These are phyloP conservation scores for Lanmaoa rubissima DNA, from an alignment of 768 basidiomycete species.

Conservation along the genomic window DNA sequence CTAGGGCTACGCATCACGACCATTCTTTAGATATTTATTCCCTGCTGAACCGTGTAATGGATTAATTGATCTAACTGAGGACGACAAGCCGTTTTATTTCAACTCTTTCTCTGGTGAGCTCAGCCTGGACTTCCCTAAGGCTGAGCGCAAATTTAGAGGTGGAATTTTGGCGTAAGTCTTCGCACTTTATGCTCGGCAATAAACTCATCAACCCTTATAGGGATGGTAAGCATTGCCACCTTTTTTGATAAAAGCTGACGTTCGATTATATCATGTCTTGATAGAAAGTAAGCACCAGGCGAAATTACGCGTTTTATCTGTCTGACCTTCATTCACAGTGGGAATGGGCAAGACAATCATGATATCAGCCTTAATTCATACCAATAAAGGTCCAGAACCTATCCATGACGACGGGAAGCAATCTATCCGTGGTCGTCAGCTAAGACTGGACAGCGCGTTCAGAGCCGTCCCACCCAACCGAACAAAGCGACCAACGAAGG, in stretches of 20 bases:
- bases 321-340: conserved; percentile 47
- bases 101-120: conserved; percentile 91
- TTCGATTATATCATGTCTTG: neutral
- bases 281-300: conserved; percentile 48
- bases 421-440: conserved; percentile 48
- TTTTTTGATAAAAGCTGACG: conserved; percentile 2
- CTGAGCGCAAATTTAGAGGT: conserved; percentile 72
- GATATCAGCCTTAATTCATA: conserved; percentile 87
- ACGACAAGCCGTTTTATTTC: conserved; percentile 81
- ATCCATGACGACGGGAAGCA: conserved; percentile 28
- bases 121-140: conserved; percentile 79
- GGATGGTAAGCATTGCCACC: conserved; percentile 31
- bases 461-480: conserved; percentile 41
- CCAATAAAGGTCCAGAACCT: conserved; percentile 53
- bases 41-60: conserved; percentile 56
- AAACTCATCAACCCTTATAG: conserved; percentile 22
- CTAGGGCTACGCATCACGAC: neutral
- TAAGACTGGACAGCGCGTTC: conserved; percentile 65
- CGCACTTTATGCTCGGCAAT: neutral
- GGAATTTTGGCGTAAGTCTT: conserved; percentile 84
- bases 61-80: conserved; percentile 76
- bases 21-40: conserved; percentile 63
- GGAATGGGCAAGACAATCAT: conserved; percentile 97
- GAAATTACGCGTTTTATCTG: conserved; percentile 1
- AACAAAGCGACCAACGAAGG: conserved; percentile 23